Evolutionary conservation across 352 stramenopile species (phyloP).

Genomic region (Blastocystis sp.): DNA sequence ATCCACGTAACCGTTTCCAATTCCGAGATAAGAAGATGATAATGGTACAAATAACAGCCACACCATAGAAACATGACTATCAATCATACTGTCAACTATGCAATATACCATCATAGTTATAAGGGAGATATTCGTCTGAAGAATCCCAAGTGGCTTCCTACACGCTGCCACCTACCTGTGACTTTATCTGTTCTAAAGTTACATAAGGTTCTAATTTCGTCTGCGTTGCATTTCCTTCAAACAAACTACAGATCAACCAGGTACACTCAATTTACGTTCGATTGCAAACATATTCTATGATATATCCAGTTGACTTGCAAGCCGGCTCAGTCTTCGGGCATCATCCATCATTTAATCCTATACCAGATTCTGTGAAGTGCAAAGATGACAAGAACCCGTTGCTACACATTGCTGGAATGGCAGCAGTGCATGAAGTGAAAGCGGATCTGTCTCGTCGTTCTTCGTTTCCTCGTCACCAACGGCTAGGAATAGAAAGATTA

Average conservation of each 20-base stretch:
- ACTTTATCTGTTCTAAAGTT: not conserved
- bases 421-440: not conserved
- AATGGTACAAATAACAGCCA: not conserved
- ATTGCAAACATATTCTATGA: not conserved
- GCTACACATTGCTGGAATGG: not conserved
- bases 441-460: not conserved
- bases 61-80: constrained; percentile 39
- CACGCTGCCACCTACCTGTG: not conserved
- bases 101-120: not conserved
- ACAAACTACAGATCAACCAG: not conserved
- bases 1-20: not conserved
- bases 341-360: not conserved
- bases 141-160: constrained; percentile 7
- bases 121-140: not conserved
- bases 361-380: not conserved
- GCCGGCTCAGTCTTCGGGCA: not conserved
- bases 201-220: not conserved
- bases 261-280: not conserved
- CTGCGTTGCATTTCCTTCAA: not conserved
- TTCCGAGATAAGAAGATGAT: constrained; percentile 20
- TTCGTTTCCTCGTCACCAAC: not conserved
- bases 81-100: not conserved
- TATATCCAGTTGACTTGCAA: constrained; percentile 3
- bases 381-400: not conserved
- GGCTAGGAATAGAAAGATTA: not conserved